Evolutionary conservation across 371 early-diverging fungal species (phyloP), one percentile per base, ranked within the genome.

Genomic region (Haplosporangium sp.): DNA sequence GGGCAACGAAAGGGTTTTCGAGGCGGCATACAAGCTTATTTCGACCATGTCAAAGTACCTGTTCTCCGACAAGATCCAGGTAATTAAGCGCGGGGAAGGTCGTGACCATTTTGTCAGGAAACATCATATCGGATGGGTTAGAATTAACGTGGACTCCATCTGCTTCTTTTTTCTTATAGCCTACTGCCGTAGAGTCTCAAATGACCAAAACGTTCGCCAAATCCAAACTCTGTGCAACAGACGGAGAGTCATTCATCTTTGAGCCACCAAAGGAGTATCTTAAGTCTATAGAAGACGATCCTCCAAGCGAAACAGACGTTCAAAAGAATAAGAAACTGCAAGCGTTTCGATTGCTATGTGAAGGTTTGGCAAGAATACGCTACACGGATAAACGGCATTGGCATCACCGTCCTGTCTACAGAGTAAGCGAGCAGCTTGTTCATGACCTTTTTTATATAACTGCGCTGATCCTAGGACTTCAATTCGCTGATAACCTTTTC

Each of bases 391-490:
- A 86, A 61, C 87, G 88, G 12, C 80, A 75, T 14, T 88, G 89
- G 89, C 91, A 92, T 37, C 93, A 93, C 64, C 85, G 90, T 29
- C 89, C 89, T 0, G 79, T 83, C 14, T 93, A 83, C 67, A 85
- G 86, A 73, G 93, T 93, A 84, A 59, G 80, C 20, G 14, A 23
- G 2, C 18, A 21, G 11, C 6, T 2, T 45, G 21, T 36, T 38
- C 36, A 11, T 50, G 23, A 13, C 1, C 40, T 14, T 18, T 18
- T 42, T 5, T n/a, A 38, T 41, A 5, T 18, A 23, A 43, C 36
- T 43, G 11, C 20, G 5, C 13, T 36, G 29, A 9, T 37, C 6
- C 12, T 21, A 12, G 13, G 7, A 53, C 16, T 56, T 29, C 56
- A 12, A 45, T 6, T 8, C 7, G 40, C 5, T 48, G 23, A 8